Conservation (phyloP, 768 basidiomycete species). For the Lactifluus volemus region DNA sequence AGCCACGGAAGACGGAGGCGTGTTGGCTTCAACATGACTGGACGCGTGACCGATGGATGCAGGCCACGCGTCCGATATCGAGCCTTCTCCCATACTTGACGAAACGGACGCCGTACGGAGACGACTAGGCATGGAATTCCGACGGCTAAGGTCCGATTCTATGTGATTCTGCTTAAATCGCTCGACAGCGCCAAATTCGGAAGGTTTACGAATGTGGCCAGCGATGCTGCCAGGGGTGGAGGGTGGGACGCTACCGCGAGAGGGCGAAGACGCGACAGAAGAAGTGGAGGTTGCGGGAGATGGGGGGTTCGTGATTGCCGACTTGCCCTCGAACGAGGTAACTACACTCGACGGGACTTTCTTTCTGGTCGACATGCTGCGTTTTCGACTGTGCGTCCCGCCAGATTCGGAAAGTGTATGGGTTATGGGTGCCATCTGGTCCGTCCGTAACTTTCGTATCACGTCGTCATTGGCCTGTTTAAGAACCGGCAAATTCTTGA, state of each 20-base stretch:
- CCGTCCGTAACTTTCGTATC: constrained; percentile 89
- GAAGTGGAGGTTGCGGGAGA: constrained; percentile 90
- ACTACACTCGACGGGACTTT: constrained; percentile 79
- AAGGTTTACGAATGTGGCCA: constrained; percentile 74
- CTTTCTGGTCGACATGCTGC: constrained; percentile 67
- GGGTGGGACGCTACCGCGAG: constrained; percentile 62
- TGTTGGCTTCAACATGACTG: constrained; percentile 47
- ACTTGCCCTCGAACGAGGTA: constrained; percentile 54
- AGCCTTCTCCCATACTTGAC: constrained; percentile 64
- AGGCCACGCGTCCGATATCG: constrained; percentile 68
- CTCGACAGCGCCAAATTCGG: constrained; percentile 82
- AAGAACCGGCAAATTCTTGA: constrained; percentile 91
- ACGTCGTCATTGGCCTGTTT: constrained; percentile 99
- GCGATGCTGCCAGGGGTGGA: constrained; percentile 57
- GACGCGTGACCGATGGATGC: constrained; percentile 44
- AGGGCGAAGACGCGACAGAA: constrained; percentile 84
- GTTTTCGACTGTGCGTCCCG: constrained; percentile 52
- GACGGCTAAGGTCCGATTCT: constrained; percentile 59
- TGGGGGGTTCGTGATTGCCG: constrained; percentile 65
- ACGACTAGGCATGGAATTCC: constrained; percentile 80
- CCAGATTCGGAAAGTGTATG: constrained; percentile 64
- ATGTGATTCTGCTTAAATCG: constrained; percentile 79
- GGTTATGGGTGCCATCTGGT: constrained; percentile 71
- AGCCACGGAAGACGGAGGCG: constrained; percentile 78
- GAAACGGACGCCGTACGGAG: constrained; percentile 81